Evolutionary conservation across 2,329 filamentous ascomycete genomes (phyloP), one percentile per base, ranked within the genome.

Genomic region (Colletotrichum trifolii): DNA sequence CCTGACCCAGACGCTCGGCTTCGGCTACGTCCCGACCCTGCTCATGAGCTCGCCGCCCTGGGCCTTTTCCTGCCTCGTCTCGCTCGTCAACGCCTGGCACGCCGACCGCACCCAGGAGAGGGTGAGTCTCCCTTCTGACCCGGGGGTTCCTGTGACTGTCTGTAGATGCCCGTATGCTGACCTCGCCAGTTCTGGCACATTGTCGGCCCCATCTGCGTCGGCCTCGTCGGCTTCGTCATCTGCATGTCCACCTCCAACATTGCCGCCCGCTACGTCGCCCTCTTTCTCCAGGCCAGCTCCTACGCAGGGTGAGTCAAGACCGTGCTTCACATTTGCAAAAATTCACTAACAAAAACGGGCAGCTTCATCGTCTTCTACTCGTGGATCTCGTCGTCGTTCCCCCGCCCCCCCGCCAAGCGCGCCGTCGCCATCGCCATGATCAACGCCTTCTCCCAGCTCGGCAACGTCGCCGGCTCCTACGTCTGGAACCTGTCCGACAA

Each of bases 371-470:
- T 87, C 54, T 83, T 86, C 67, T 85, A 85, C 73, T 85, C 83
- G 0, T 87, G 85, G 85, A 87, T 87, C 71, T 82, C 80, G 55
- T 84, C 83, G 0, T 85, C 83, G 0, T 85, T 86, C 75, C 86
- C 86, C 0, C 83, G 86, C 1, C 86, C 85, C 0, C 86, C 85
- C 0, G 86, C 86, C 3, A 88, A 88, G 79, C 84, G 86, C 39
- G 86, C 86, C 9, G 86, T 87, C 2, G 86, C 85, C 17, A 85
- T 88, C 48, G 86, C 86, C 60, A 80, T 88, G 73, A 83, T 88
- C 78, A 88, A 88, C 72, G 85, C 81, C 62, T 84, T 85, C 75
- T 81, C 80, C 45, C 85, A 86, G 76, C 78, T 87, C 3, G 85
- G 85, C 56, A 87, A 87, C 71, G 81, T 87, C 1, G 87, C 87